Base-by-base conservation (phyloP, 108 stramenopile species). In the Conticribra weissflogii region DNA sequence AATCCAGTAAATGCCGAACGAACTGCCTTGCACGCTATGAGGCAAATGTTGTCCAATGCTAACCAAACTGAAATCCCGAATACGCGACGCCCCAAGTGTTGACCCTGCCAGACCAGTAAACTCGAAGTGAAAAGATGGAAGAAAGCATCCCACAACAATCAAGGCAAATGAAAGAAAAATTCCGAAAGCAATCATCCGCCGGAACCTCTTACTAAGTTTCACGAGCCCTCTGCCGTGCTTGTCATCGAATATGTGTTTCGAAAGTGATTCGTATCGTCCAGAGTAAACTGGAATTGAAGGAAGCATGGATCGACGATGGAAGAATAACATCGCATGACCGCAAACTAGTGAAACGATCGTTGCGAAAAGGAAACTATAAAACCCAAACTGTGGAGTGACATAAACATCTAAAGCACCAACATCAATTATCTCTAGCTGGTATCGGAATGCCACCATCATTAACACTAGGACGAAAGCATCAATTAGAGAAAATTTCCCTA, bases 401-500 rank as follows among this genome's bases (percentile, higher is more conserved):
- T 81, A 88, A n/a, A 90, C 83, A 66, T 93, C 85, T 28, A 91
- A 12, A 18, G 62, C 60, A 31, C 63, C 74, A 47, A 82, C 72
- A 27, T 66, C 64, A n/a, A 66, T 47, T 19, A 93, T 24, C 21
- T 83, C 89, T 50, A 96, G 59, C 33, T 94, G 82, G 50, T 93
- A 95, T 52, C 90, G 88, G 65, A 98, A 98, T 12, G 94, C 90
- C 9, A 94, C 90, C 70, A 96, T 66, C 89, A 98, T 88, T 21
- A 98, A 74, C 17, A 96, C 88, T 53, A 96, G 65, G 0, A 97
- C 93, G 66, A 85, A 98, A 4, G 88, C 86, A 79, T 98, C 96
- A 18, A 98, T 90, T 49, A 98, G 79, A 17, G 91, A 90, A 76
- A 92, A 98, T 78, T 96, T 96, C 24, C 95, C 91, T 4, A 98